Base-by-base conservation (phyloP, 1,284 basidiomycete species). In the Ceratobasidium sp. region DNA sequence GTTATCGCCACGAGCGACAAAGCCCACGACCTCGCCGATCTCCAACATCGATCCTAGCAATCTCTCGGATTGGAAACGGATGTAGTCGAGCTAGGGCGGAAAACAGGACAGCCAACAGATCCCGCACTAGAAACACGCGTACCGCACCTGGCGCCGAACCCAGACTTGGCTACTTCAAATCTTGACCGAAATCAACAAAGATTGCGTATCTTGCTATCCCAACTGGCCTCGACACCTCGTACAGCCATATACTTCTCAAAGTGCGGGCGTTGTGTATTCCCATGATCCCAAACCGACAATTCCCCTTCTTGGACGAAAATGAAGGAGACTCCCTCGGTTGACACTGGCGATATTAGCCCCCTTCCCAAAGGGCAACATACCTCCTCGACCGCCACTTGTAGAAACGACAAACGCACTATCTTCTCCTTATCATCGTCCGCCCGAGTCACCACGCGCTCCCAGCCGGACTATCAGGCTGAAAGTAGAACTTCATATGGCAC, bases 41-140 rank as follows among this genome's bases (percentile, higher is more conserved):
- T 54, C 69, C 54, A 4, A 56, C 52, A 38, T 71, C 69, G n/a
- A 56, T 71, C 17, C 69, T 56, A 2, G 54, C 54, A 2, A 33
- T 56, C n/a, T 71, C 69, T 20, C 52, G 20, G 3, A 71, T 71
- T 12, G 28, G 69, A 56, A 71, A 71, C 40, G 69, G 69, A 10
- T 71, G 59, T 28, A 59, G 23, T 59, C 69, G 69, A 2, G 40
- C 69, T 20, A 40, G 69, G 26, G 20, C 20, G 2, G 40, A n/a
- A 17, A 71, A 56, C 69, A 38, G 40, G 10, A 17, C 40, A 15
- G 59, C 69, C 28, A 42, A 26, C 10, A 23, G 33, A 33, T 59
- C 69, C 17, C 54, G 40, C 17, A 46, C 40, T 17, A 46, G 28
- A 17, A 38, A 17, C 50, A 59, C 40, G 15, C 13, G 42, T 12